phyloP scores from a whole-genome alignment of 169 alveolate genomes.

The Cyclospora cayetanensis region DNA sequence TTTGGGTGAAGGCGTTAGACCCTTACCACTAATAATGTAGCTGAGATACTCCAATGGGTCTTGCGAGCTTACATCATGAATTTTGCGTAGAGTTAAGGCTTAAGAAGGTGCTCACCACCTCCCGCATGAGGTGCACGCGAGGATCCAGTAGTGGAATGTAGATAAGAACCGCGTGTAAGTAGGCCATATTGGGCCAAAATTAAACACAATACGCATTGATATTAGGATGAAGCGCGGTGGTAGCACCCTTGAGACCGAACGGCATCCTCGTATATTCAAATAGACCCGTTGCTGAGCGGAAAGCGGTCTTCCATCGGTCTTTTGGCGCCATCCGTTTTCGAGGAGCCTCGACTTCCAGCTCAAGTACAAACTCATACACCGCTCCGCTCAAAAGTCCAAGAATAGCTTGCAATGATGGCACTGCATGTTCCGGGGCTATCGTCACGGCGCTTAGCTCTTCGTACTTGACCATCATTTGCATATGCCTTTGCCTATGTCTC shows the following conservation, averaged over 20 bases:
- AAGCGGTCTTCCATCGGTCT: neutral
- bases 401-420: neutral
- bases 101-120: too few species aligned
- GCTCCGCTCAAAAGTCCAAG: neutral
- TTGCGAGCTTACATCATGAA: too few species aligned
- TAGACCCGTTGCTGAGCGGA: neutral
- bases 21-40: too few species aligned
- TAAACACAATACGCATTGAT: neutral
- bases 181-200: too few species aligned
- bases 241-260: neutral
- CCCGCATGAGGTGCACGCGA: too few species aligned
- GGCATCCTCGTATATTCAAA: neutral
- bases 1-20: too few species aligned
- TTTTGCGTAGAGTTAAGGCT: too few species aligned
- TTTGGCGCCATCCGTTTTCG: neutral
- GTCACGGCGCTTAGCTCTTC: neutral
- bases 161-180: too few species aligned
- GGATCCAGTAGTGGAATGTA: too few species aligned
- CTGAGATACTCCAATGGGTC: too few species aligned
- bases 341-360: neutral
- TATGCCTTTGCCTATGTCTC: neutral
- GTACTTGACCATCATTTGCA: neutral
- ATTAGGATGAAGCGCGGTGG: neutral
- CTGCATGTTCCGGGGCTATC: neutral
- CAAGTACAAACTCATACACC: neutral